phyloP scores from a whole-genome alignment of 768 basidiomycete species.

The Dendrothele bispora region DNA sequence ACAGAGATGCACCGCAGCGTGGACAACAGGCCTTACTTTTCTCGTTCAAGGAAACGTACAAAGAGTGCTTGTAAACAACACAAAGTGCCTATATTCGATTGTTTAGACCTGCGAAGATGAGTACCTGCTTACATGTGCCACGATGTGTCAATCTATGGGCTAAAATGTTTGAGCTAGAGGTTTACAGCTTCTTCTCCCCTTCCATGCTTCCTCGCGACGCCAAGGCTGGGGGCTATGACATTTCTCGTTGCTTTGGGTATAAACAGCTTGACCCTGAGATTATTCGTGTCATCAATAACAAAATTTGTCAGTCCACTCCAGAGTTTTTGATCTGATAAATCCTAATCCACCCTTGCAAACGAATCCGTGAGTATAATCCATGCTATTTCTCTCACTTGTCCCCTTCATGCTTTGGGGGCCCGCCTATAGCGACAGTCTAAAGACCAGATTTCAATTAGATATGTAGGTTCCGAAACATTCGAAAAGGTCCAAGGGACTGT shows the following conservation, averaged over 20 bases:
- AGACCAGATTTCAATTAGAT: conserved; percentile 58
- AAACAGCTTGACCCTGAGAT: conserved; percentile 48
- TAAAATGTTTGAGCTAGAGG: no score
- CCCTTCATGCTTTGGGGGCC: conserved; percentile 59
- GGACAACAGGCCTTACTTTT: no score
- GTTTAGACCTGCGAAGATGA: no score
- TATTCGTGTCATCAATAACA: conserved; percentile 44
- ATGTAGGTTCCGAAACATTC: conserved; percentile 78
- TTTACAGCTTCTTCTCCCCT: no score
- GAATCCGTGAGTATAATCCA: conserved; percentile 55
- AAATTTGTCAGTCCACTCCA: conserved; percentile 13
- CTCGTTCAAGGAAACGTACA: no score
- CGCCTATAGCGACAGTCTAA: conserved; percentile 42
- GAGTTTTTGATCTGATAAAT: no score
- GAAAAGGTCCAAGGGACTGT: conserved; percentile 39
- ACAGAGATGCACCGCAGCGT: no score
- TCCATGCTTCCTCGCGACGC: conserved; percentile 62
- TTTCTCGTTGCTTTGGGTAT: conserved; percentile 65
- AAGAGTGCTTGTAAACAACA: no score
- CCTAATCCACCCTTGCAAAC: no score
- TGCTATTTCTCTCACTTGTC: conserved; percentile 44
- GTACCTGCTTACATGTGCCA: no score
- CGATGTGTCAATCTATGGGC: no score
- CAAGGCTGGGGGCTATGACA: conserved; percentile 64
- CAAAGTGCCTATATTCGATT: no score